Evolutionary conservation across 768 basidiomycete species (phyloP).

Genomic region (Antrodiella citrinella): DNA sequence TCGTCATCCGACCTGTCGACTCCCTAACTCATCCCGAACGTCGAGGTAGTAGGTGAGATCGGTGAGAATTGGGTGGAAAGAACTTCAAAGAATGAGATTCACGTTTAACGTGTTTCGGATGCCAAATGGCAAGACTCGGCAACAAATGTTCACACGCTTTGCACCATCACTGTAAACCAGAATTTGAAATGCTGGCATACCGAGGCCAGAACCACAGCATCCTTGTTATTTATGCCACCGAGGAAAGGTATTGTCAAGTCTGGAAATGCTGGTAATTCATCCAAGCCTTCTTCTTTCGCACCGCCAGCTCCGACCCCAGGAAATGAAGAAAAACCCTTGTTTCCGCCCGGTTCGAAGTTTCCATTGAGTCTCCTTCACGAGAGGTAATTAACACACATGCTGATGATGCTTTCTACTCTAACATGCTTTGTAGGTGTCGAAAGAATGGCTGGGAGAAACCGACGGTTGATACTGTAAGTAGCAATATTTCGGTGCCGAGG

Average conservation of each 20-base stretch:
- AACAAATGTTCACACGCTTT: no score
- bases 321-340: conserved; percentile 48
- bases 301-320: conserved; percentile 15
- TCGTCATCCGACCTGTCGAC: conserved; percentile 62
- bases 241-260: conserved; percentile 76
- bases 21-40: no score
- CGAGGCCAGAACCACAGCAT: no score
- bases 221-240: conserved; percentile 51
- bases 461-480: conserved; percentile 59
- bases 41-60: no score
- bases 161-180: no score
- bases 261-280: conserved; percentile 85
- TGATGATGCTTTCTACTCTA: neutral
- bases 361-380: conserved; percentile 76
- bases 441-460: conserved; percentile 89
- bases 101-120: no score
- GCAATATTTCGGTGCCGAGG: conserved; percentile 1
- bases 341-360: conserved; percentile 80
- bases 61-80: no score
- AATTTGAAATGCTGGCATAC: no score
- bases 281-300: conserved; percentile 35
- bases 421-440: conserved; percentile 51
- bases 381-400: conserved; percentile 34
- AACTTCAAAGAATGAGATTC: no score
- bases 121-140: no score